Conservation (phyloP, 129 eudicot genomes). For the Calendula officinalis region DNA sequence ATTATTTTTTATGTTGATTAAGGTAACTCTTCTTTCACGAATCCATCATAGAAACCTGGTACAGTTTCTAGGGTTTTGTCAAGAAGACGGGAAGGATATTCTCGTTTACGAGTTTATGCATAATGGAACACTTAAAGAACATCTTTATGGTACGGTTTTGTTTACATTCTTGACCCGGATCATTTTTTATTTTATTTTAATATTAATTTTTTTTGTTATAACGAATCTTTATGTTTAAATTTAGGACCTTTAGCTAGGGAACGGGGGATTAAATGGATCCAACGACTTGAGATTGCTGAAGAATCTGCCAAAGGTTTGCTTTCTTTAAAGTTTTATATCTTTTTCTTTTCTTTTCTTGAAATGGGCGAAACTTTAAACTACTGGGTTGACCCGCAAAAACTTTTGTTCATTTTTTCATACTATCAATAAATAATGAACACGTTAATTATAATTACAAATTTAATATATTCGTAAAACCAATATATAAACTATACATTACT, state of each 20-base stretch:
- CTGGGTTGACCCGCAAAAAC: background rate
- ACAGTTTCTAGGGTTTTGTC: conserved; percentile 97
- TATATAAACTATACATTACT: background rate
- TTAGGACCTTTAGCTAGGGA: conserved; percentile 75
- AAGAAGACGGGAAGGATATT: conserved; percentile 89
- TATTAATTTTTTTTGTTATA: conserved; percentile 11
- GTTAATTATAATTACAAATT: too few relatives aligned
- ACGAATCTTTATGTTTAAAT: conserved; percentile 14
- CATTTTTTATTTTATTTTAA: background rate
- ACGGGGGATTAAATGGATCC: conserved; percentile 72
- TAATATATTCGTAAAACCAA: background rate
- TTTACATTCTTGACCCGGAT: conserved; percentile 1
- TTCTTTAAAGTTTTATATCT: background rate
- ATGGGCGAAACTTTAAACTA: background rate
- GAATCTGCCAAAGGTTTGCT: conserved; percentile 90
- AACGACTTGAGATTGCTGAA: conserved; percentile 98
- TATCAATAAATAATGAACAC: too few relatives aligned
- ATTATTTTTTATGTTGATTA: background rate
- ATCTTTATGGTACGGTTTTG: conserved; percentile 70
- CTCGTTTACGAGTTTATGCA: conserved; percentile 97
- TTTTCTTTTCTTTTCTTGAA: background rate
- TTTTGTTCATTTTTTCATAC: background rate
- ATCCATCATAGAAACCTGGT: conserved; percentile 97
- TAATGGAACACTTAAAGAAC: conserved; percentile 97
- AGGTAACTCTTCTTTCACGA: conserved; percentile 98